Percentiles rank a stretch among this genome's conserved stretches.
Evolutionary conservation across 495 filamentous ascomycete genomes (phyloP).

Genomic region (Evansstolkia leycettana): DNA sequence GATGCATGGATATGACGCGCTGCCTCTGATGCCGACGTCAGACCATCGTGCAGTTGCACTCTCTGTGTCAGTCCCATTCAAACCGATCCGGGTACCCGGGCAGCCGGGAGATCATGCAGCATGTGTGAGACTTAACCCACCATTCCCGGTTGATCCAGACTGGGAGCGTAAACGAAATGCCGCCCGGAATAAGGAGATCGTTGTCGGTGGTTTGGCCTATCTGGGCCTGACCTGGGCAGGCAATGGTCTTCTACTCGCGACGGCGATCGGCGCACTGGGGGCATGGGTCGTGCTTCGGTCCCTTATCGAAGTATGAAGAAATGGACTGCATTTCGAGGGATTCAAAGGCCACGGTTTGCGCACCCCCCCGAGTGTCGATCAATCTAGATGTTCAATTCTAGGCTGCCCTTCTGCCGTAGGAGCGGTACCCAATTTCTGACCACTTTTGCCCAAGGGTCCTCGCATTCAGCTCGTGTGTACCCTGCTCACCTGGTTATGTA

Average conservation of each 20-base stretch:
- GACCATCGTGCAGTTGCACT: conserved; percentile 81
- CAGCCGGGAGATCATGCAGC: conserved; percentile 6
- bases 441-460: no score
- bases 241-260: conserved; percentile 33
- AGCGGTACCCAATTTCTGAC: no score
- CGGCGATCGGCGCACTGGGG: conserved; percentile 27
- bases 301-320: no score
- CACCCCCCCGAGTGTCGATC: no score
- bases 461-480: no score
- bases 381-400: no score
- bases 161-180: conserved; percentile 36
- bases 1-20: conserved; percentile 51
- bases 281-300: conserved; percentile 32
- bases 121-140: conserved; percentile 24
- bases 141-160: conserved; percentile 40
- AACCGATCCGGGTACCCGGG: conserved; percentile 9
- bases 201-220: conserved; percentile 46
- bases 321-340: no score
- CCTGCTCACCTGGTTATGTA: no score
- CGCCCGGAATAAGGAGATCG: conserved; percentile 44
- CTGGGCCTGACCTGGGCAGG: conserved; percentile 51
- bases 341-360: background rate
- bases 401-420: no score
- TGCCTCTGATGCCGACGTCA: conserved; percentile 62
- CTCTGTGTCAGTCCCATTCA: conserved; percentile 44